These are phyloP conservation scores for Solanum arcanum DNA, from an alignment of 257 asterid species.

Conservation along the genomic window DNA sequence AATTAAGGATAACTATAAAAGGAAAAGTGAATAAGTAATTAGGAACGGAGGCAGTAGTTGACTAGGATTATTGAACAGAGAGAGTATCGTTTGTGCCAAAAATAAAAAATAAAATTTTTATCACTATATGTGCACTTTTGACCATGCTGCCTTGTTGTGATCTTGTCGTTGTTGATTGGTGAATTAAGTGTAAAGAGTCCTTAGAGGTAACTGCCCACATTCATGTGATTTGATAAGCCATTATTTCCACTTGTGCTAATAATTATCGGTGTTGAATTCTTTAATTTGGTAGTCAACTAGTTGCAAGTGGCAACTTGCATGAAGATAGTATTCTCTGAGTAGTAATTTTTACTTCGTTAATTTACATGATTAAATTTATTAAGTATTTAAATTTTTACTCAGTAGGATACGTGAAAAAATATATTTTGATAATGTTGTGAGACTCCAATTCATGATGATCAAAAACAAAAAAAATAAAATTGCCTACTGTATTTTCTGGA, in stretches of 20 bases:
- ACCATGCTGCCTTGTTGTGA: neutral
- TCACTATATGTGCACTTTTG: neutral
- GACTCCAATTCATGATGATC: neutral
- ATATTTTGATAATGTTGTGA: neutral
- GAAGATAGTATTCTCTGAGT: neutral
- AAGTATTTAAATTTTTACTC: neutral
- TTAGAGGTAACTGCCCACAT: neutral
- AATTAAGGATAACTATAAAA: too few relatives aligned
- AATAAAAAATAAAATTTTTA: neutral
- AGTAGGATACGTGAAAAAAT: too few relatives aligned
- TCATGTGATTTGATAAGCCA: neutral
- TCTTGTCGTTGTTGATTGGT: neutral
- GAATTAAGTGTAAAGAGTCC: neutral
- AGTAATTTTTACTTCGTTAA: neutral
- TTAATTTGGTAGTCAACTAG: neutral
- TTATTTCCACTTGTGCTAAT: neutral
- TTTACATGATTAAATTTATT: too few relatives aligned
- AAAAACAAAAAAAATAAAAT: too few relatives aligned
- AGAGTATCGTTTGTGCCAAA: neutral
- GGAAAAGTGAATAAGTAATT: rapidly evolving
- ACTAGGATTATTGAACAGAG: too few relatives aligned
- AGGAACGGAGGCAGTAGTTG: too few relatives aligned
- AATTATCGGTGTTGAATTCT: neutral
- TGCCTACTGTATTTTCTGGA: too few relatives aligned
- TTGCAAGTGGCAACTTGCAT: neutral